phyloP scores from a whole-genome alignment of 2,329 filamentous ascomycete genomes.

The Tolypocladium capitatum region DNA sequence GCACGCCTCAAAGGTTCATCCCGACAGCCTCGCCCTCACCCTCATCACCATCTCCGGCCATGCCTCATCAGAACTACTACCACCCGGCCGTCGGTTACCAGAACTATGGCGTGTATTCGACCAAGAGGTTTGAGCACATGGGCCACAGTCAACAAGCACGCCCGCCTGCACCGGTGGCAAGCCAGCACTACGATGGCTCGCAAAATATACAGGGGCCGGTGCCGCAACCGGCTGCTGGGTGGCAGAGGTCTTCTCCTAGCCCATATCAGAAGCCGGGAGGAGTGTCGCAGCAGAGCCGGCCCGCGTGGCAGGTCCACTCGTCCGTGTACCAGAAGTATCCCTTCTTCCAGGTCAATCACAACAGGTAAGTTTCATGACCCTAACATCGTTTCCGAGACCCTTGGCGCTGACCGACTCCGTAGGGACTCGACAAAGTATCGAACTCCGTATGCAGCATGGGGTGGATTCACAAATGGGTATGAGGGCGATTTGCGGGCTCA shows the following conservation, averaged over 20 bases:
- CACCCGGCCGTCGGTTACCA: not conserved
- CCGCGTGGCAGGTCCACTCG: slow-evolving; percentile 20
- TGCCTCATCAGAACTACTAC: slow-evolving; percentile 5
- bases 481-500: slow-evolving; percentile 37
- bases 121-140: slow-evolving; percentile 11
- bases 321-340: slow-evolving; percentile 39
- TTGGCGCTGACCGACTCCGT: slow-evolving; percentile 7
- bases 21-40: slow-evolving; percentile 4
- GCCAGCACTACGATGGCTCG: not conserved
- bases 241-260: slow-evolving; percentile 3
- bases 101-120: not conserved
- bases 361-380: slow-evolving; percentile 28
- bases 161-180: not conserved
- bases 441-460: slow-evolving; percentile 43
- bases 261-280: not conserved
- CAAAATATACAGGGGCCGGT: not conserved
- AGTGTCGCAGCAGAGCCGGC: slow-evolving; percentile 12
- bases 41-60: slow-evolving; percentile 5
- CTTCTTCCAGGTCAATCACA: slow-evolving; percentile 48
- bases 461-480: slow-evolving; percentile 49
- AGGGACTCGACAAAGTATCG: slow-evolving; percentile 43
- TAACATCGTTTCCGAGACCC: not conserved
- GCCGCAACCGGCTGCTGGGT: not conserved
- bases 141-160: slow-evolving; percentile 3
- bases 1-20: slow-evolving; percentile 13